Conservation (phyloP, 2,329 filamentous ascomycete genomes). For the Cladosporium halotolerans region DNA sequence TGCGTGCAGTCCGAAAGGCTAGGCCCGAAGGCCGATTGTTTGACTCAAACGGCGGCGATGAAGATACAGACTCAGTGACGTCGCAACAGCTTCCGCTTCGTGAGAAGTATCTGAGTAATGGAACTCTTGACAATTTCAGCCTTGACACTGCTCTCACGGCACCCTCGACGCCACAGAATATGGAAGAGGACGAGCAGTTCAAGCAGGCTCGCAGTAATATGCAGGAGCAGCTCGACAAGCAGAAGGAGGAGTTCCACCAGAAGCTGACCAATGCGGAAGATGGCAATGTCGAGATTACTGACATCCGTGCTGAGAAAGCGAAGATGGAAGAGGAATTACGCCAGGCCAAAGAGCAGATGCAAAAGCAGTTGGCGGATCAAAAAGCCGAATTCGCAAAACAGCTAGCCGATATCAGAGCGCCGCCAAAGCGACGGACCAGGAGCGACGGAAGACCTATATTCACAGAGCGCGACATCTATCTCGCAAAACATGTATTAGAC, state of each 20-base stretch:
- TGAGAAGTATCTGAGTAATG: slow-evolving; percentile 93
- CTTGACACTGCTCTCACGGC: slow-evolving; percentile 90
- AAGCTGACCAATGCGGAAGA: slow-evolving; percentile 70
- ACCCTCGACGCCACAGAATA: slow-evolving; percentile 82
- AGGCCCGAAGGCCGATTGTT: slow-evolving; percentile 50
- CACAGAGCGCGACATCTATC: slow-evolving; percentile 63
- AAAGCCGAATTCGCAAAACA: slow-evolving; percentile 79
- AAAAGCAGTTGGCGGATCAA: slow-evolving; percentile 75
- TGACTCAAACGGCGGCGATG: slow-evolving; percentile 53
- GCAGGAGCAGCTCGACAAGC: slow-evolving; percentile 73
- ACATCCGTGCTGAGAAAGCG: slow-evolving; percentile 73
- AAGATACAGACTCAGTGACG: slow-evolving; percentile 81
- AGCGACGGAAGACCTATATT: slow-evolving; percentile 49
- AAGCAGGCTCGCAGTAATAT: slow-evolving; percentile 73
- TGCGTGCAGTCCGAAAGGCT: slow-evolving; percentile 75
- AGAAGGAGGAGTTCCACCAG: slow-evolving; percentile 75
- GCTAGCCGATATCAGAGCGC: slow-evolving; percentile 62
- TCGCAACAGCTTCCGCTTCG: slow-evolving; percentile 58
- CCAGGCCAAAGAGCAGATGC: slow-evolving; percentile 79
- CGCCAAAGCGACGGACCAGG: slow-evolving; percentile 17
- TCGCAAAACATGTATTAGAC: slow-evolving; percentile 59
- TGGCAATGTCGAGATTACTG: slow-evolving; percentile 71
- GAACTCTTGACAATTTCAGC: slow-evolving; percentile 83
- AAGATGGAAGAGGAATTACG: slow-evolving; percentile 78
- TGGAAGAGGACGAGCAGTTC: slow-evolving; percentile 72